Evolutionary conservation across 78 protist species (phyloP), one percentile per base, ranked within the genome.

Genomic region (Dictyostelium brefeldianum): DNA sequence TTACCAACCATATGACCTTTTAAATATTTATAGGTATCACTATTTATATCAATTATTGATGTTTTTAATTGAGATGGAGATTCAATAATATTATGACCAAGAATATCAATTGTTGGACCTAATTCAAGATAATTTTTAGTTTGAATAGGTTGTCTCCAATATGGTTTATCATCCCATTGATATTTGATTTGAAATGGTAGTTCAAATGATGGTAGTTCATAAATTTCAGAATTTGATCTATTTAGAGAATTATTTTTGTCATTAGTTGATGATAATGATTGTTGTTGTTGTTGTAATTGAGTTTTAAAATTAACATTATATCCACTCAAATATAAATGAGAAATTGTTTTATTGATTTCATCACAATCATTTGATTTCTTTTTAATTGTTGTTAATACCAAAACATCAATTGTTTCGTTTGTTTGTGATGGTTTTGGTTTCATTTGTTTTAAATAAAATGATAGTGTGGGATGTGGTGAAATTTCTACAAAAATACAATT

Each of bases 381-480:
- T 79, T 50, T 14, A 79, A 41, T 46, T 36, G 90, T 17, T 0
- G 15, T 9, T 25, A 70, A 11, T 67, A 48, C 8, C 1, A 3
- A 36, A 3, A 36, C 43, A 36, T 36, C n/a, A n/a, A n/a, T 22
- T 14, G 51, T 9, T 6, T 70, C 9, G 7, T 4, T 65, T 41
- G 5, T 0, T 25, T 47, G 20, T n/a, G 36, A 11, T 77, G 56
- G 36, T 41, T 2, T 1, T 36, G 57, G 62, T 25, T 3, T 10
- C 11, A 59, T 59, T 64, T 64, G 73, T 43, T 71, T 71, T 17
- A 71, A 43, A 71, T 82, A 64, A 43, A 7, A 67, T 12, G 78
- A 0, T 17, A 87, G 18, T 14, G 81, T 46, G 22, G 92, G 48
- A 51, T 87, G 92, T 50, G 92, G 92, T 50, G 92, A 59, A 2